Base-by-base conservation (phyloP, 1,139 yeast genomes). In the Hemisphaericaspora subhashii region DNA sequence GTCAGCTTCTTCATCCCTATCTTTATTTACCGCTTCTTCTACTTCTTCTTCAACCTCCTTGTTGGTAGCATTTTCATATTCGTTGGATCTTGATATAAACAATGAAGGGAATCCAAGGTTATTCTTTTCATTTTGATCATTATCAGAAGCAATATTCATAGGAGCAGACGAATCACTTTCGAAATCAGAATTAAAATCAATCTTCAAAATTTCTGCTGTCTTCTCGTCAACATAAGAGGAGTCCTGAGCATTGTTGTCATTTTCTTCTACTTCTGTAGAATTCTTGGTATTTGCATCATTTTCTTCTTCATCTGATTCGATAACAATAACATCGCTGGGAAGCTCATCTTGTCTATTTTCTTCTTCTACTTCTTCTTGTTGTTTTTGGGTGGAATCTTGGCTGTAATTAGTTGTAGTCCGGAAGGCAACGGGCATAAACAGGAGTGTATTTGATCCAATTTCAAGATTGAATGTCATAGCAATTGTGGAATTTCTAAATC, bases 401-500 rank as follows among this genome's bases (percentile, higher is more conserved):
- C 16, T 25, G 10, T 14, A 7, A 12, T 7, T 13, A 2, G 28
- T 11, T 7, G 15, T 14, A 21, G n/a, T 10, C 20, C 15, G 9
- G 20, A 20, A 33, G 11, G 29, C 37, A n/a, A 37, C 26, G 10
- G 47, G 48, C n/a, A 40, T 23, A 24, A 45, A 37, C 25, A 41
- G 42, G 15, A 40, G 34, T 12, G 42, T 30, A 27, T 29, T 29
- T 5, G 37, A 33, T 12, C 41, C 35, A 27, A 52, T 38, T 1
- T 28, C 35, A 22, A 61, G 46, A 11, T 35, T 47, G 41, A 62
- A 67, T 13, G 44, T 33, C 35, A 66, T 52, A 11, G 58, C 61
- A 25, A 65, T 45, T 17, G 44, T 36, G 1, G 69, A 61, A 18
- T 47, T 41, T 5, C 47, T 53, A 47, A 67, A 67, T 10, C 52